phyloP scores from a whole-genome alignment of 108 stramenopile species.

The Cylindrotheca closterium region DNA sequence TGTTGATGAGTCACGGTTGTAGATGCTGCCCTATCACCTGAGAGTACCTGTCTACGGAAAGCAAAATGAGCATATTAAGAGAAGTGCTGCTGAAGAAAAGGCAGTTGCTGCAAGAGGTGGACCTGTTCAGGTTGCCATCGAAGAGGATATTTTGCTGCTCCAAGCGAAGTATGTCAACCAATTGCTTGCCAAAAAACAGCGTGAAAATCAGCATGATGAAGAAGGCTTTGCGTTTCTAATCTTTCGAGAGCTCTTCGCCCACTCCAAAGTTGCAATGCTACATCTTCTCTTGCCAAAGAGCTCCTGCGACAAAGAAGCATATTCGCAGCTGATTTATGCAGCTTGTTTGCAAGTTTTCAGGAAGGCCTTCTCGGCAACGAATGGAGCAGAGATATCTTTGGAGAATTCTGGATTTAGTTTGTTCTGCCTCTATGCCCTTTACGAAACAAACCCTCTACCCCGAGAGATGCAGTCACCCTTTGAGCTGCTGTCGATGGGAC shows the following conservation, averaged over 20 bases:
- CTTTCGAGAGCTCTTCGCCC: conserved; percentile 29
- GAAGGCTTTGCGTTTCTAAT: conserved; percentile 19
- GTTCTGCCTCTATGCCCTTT: conserved; percentile 33
- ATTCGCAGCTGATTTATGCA: conserved; percentile 42
- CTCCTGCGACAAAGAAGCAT: conserved; percentile 38
- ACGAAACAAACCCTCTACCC: conserved; percentile 42
- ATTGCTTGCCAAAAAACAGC: not conserved
- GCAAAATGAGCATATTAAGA: conserved; percentile 7
- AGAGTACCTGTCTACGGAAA: conserved; percentile 26
- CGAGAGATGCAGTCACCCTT: conserved; percentile 5
- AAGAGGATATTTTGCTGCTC: conserved; percentile 23
- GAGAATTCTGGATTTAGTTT: conserved; percentile 18
- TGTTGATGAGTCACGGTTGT: too few relatives aligned
- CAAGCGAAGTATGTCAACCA: conserved; percentile 3
- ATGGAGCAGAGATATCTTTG: conserved; percentile 1
- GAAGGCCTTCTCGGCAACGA: not conserved
- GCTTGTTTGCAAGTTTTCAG: conserved; percentile 29
- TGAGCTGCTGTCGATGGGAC: conserved; percentile 19
- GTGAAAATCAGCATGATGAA: not conserved
- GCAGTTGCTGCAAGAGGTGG: conserved; percentile 18
- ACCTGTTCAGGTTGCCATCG: conserved; percentile 33
- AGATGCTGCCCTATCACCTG: conserved; percentile 25
- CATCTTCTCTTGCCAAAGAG: conserved; percentile 35
- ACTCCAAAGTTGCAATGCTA: conserved; percentile 26
- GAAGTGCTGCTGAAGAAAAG: conserved; percentile 4